Conservation (phyloP, 2,329 filamentous ascomycete genomes). For the Phialophora chinensis region DNA sequence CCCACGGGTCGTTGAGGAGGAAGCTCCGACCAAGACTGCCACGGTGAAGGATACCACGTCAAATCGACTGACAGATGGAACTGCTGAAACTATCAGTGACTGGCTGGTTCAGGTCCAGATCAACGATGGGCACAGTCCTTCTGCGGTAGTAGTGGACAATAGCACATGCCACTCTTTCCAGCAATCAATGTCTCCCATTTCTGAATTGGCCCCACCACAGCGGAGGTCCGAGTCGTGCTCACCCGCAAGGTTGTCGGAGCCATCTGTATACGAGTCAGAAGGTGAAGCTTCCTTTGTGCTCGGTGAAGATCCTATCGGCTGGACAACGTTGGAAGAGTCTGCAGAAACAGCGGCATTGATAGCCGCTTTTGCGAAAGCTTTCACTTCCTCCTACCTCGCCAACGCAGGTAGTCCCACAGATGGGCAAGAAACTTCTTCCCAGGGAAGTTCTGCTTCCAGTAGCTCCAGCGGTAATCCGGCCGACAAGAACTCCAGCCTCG, state of each 20-base stretch:
- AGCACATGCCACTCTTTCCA: no score
- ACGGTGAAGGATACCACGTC: no score
- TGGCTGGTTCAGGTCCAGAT: constrained; percentile 10
- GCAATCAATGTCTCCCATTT: no score
- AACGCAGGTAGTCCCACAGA: not conserved
- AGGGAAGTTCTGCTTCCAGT: constrained; percentile 5
- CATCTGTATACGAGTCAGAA: constrained; percentile 11
- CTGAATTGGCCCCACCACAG: no score
- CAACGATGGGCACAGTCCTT: not conserved
- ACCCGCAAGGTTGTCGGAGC: not conserved
- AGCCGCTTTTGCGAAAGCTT: not conserved
- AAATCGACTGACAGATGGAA: no score
- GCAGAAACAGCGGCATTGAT: not conserved
- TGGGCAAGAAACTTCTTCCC: constrained; percentile 6
- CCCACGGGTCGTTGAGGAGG: no score
- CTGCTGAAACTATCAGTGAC: not conserved
- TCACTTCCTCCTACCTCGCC: not conserved
- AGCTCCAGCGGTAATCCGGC: not conserved
- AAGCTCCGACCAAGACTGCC: no score
- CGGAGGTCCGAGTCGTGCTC: no score
- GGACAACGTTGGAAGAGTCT: not conserved
- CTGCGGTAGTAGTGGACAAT: no score
- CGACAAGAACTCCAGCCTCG: not conserved
- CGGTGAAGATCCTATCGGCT: not conserved
- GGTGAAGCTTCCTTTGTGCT: constrained; percentile 19